phyloP scores from a whole-genome alignment of 2,329 filamentous ascomycete genomes.

The Tympanopsis confertula region DNA sequence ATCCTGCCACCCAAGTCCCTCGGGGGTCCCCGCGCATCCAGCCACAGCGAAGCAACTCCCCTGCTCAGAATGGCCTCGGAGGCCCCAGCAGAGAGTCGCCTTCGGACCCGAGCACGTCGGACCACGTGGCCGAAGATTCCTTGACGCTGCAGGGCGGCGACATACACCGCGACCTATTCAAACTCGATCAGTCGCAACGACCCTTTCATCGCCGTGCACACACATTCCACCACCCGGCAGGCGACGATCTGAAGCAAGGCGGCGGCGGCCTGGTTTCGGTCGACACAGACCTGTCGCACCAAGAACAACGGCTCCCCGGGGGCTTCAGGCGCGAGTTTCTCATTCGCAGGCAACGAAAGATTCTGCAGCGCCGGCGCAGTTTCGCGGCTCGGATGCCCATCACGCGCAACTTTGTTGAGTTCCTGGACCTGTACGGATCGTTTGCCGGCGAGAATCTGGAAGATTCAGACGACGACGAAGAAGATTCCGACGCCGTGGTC shows the following conservation, averaged over 20 bases:
- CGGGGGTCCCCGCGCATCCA: not conserved
- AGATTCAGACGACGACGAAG: conserved; percentile 49
- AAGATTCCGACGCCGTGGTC: conserved; percentile 36
- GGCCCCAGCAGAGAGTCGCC: no score
- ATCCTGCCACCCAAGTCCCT: not conserved
- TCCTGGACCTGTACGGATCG: conserved; percentile 63
- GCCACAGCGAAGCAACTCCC: not conserved
- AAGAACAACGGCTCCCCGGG: conserved; percentile 30
- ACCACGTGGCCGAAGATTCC: conserved; percentile 41
- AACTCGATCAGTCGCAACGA: conserved; percentile 41
- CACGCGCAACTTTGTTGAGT: conserved; percentile 63
- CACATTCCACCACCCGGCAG: conserved; percentile 51
- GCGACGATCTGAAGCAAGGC: conserved; percentile 6
- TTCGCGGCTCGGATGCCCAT: conserved; percentile 39
- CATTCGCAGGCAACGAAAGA: conserved; percentile 17
- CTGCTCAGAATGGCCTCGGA: no score
- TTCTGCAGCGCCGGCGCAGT: conserved; percentile 13
- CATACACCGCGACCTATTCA: conserved; percentile 69
- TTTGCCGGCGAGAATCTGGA: conserved; percentile 65
- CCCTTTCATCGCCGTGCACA: conserved; percentile 43
- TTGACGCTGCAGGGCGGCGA: conserved; percentile 65
- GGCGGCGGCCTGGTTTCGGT: conserved; percentile 8
- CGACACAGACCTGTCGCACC: conserved; percentile 1
- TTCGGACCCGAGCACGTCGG: no score
- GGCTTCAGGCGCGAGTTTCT: conserved; percentile 37